Evolutionary conservation across 495 filamentous ascomycete species (phyloP).

Genomic region (Oidiodendron maius): DNA sequence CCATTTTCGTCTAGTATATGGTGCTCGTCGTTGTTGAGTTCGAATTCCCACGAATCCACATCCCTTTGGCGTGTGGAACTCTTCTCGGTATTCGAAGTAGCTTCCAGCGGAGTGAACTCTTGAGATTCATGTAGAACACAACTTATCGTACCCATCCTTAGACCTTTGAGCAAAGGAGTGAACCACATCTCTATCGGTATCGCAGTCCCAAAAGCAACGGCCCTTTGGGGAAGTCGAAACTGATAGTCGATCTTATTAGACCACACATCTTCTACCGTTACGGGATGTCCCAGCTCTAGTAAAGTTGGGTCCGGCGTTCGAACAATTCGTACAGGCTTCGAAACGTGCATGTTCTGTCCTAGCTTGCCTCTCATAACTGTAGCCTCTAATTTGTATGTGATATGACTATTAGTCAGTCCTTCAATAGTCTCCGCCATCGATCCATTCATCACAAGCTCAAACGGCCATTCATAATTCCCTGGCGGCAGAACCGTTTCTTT

Average conservation of each 20-base stretch:
- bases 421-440: slow-evolving; percentile 82
- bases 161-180: slow-evolving; percentile 78
- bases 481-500: slow-evolving; percentile 56
- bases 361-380: slow-evolving; percentile 76
- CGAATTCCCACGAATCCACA: slow-evolving; percentile 56
- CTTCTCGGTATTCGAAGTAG: slow-evolving; percentile 40
- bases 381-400: slow-evolving; percentile 85
- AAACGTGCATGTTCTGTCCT: slow-evolving; percentile 68
- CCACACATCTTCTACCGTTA: slow-evolving; percentile 95
- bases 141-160: slow-evolving; percentile 70
- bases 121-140: slow-evolving; percentile 73
- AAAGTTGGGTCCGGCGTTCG: slow-evolving; percentile 76
- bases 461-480: slow-evolving; percentile 88
- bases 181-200: slow-evolving; percentile 76
- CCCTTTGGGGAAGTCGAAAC: slow-evolving; percentile 82
- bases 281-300: slow-evolving; percentile 77
- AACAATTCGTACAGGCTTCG: slow-evolving; percentile 79
- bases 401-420: slow-evolving; percentile 70
- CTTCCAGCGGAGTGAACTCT: slow-evolving; percentile 51
- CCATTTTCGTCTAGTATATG: slow-evolving; percentile 62
- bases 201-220: slow-evolving; percentile 80
- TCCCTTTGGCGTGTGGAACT: slow-evolving; percentile 57
- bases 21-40: slow-evolving; percentile 49
- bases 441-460: slow-evolving; percentile 72
- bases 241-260: slow-evolving; percentile 91